Conservation (phyloP, 768 basidiomycete genomes). For the Naematelia encephala region DNA sequence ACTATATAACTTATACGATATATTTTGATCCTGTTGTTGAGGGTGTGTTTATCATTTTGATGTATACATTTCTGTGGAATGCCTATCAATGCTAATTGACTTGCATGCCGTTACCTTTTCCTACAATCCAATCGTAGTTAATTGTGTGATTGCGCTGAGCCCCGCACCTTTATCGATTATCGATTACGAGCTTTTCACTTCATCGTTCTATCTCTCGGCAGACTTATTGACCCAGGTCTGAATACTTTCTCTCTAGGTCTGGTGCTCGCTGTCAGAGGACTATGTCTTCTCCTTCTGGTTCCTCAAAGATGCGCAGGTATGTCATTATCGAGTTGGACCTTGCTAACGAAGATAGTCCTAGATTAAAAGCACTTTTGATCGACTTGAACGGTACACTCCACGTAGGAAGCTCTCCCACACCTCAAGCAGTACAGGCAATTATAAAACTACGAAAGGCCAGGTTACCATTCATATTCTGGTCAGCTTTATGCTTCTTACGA, state of each 20-base stretch:
- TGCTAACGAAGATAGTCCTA: neutral
- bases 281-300: neutral
- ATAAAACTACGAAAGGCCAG: constrained; percentile 41
- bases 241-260: neutral
- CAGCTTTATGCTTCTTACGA: constrained; percentile 7
- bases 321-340: neutral
- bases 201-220: too few relatives aligned
- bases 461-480: constrained; percentile 54
- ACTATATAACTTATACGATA: too few relatives aligned
- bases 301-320: neutral
- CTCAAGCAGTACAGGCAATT: constrained; percentile 57
- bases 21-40: too few relatives aligned
- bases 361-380: constrained; percentile 59
- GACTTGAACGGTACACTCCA: constrained; percentile 70
- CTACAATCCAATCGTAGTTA: too few relatives aligned
- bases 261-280: neutral
- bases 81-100: too few relatives aligned
- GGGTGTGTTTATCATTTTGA: too few relatives aligned
- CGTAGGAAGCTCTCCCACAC: constrained; percentile 57
- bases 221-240: neutral
- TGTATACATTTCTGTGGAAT: too few relatives aligned
- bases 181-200: too few relatives aligned
- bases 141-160: too few relatives aligned
- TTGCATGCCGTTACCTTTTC: too few relatives aligned
- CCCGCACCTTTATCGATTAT: neutral